These are phyloP conservation scores for Neocallimastix lanati DNA, from an alignment of 192 early-diverging fungal species.

Conservation along the genomic window DNA sequence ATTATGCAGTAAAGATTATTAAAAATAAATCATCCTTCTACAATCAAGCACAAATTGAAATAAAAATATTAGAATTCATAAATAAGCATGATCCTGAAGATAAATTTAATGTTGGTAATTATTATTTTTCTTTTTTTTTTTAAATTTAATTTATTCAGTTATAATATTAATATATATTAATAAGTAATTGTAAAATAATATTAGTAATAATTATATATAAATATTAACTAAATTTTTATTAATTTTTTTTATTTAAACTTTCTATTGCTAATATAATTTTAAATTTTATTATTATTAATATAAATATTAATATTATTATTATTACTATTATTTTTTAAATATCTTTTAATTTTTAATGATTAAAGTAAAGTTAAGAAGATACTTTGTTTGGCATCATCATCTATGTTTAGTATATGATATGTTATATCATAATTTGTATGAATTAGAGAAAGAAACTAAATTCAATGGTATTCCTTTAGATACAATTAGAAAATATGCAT, in stretches of 20 bases:
- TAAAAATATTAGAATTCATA: constrained; percentile 9
- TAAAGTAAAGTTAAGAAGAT: constrained; percentile 10
- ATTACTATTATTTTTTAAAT: no score
- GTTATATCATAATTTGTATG: constrained; percentile 14
- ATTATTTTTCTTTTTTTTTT: background rate
- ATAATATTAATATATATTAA: no score
- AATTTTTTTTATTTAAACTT: no score
- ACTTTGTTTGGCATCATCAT: constrained; percentile 12
- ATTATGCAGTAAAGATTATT: constrained; percentile 22
- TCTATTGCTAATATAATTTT: no score
- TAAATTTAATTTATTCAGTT: no score
- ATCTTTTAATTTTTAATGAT: no score
- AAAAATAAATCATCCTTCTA: constrained; percentile 11
- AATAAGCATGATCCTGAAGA: constrained; percentile 7
- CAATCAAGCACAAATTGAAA: constrained; percentile 12
- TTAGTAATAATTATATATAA: no score
- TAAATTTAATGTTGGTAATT: background rate
- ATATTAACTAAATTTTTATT: no score
- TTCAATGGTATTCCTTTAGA: constrained; percentile 9
- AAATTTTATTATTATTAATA: background rate
- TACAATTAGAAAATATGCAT: constrained; percentile 4
- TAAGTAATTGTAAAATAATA: no score
- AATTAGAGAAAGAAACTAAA: constrained; percentile 3
- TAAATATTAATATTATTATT: background rate
- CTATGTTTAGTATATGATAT: constrained; percentile 21